A percentile compares a stretch with the other conserved stretches of the same genome.
phyloP scores from a whole-genome alignment of 495 filamentous ascomycete genomes.

The Lentithecium fluviatile region DNA sequence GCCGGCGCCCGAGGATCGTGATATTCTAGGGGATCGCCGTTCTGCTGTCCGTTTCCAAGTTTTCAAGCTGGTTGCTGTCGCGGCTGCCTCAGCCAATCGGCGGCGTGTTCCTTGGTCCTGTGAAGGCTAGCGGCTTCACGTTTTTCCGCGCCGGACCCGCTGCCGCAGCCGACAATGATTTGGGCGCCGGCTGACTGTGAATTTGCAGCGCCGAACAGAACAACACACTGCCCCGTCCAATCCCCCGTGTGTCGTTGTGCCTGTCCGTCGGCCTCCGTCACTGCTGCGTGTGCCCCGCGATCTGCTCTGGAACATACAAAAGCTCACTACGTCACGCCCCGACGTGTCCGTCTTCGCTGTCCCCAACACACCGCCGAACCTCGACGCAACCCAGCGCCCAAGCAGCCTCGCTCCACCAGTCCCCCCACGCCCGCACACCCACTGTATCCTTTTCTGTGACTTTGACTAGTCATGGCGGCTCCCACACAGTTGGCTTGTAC shows the following conservation, averaged over 20 bases:
- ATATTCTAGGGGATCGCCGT: too few relatives aligned
- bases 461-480: slow-evolving; percentile 85
- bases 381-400: slow-evolving; percentile 7
- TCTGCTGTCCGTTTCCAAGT: too few relatives aligned
- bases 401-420: slow-evolving; percentile 7
- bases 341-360: slow-evolving; percentile 26
- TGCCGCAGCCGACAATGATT: too few relatives aligned
- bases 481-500: slow-evolving; percentile 85
- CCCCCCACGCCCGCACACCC: slow-evolving; percentile 16
- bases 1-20: too few relatives aligned
- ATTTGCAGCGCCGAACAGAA: slow-evolving; percentile 1
- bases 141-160: too few relatives aligned
- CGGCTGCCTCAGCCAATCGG: too few relatives aligned
- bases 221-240: slow-evolving; percentile 4
- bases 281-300: slow-evolving; percentile 12
- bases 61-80: too few relatives aligned
- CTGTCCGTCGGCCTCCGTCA: background rate
- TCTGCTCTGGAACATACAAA: background rate
- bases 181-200: slow-evolving; percentile 2
- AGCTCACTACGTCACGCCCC: slow-evolving; percentile 17
- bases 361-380: slow-evolving; percentile 1
- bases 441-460: slow-evolving; percentile 54
- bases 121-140: too few relatives aligned
- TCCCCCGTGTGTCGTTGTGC: slow-evolving; percentile 24
- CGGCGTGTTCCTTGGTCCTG: too few relatives aligned